Percentiles rank a stretch among this genome's conserved stretches.
Conservation (phyloP, 2,329 filamentous ascomycete genomes). For the Alternaria ethzedia region DNA sequence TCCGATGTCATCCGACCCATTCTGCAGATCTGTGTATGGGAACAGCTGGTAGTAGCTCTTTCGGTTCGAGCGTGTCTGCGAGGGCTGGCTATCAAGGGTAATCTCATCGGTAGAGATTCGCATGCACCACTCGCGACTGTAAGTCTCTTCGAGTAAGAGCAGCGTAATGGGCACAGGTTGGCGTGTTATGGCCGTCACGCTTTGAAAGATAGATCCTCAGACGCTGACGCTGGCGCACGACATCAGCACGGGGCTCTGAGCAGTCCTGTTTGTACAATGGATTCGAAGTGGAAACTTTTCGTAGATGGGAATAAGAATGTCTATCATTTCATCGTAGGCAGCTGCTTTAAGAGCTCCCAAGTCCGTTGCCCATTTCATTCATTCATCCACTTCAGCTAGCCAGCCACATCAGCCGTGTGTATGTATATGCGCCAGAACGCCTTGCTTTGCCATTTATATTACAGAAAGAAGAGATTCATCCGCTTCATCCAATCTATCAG, state of each 20-base stretch:
- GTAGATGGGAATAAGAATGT: not conserved
- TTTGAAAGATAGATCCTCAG: not conserved
- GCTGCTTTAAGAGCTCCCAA: not conserved
- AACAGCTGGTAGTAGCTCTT: not conserved
- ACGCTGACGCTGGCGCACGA: not conserved
- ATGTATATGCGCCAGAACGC: conserved; percentile 15
- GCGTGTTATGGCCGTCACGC: not conserved
- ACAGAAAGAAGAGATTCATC: conserved; percentile 19
- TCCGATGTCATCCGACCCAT: not conserved
- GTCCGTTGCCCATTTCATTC: not conserved
- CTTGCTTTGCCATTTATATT: conserved; percentile 16
- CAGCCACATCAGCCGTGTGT: not conserved
- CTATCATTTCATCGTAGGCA: conserved; percentile 10
- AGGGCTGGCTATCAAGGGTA: not conserved
- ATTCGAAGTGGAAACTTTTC: not conserved
- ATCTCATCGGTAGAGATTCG: not conserved
- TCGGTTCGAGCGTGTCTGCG: not conserved
- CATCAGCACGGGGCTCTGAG: not conserved
- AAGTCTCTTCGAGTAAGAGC: not conserved
- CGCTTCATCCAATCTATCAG: not conserved
- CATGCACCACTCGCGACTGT: not conserved
- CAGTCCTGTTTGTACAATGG: not conserved
- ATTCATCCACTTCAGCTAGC: not conserved
- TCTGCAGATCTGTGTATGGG: not conserved
- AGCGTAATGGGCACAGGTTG: not conserved